Base-by-base conservation (phyloP, 2,329 filamentous ascomycete species). In the Orbilia blumenaviensis region DNA sequence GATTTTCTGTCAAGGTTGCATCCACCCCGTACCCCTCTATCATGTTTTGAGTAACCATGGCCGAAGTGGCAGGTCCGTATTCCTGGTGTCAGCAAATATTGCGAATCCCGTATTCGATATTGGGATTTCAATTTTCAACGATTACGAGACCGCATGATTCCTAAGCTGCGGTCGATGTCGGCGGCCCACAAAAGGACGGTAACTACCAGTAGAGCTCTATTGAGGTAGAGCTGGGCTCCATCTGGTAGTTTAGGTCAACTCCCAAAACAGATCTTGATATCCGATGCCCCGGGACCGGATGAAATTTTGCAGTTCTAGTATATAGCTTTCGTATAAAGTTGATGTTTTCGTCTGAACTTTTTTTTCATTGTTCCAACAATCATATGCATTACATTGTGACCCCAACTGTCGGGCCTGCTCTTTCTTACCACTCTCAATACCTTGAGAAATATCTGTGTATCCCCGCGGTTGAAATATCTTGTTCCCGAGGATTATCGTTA, bases 401-500 rank as follows among this genome's bases (percentile, higher is more conserved):
- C 12, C 1, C 3, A 41, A 3, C 12, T n/a, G 12, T 41, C 36
- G 5, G 36, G 36, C 3, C 5, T n/a, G n/a, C 36, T 16, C 36
- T 12, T 16, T 12, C 8, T 25, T 23, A 9, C 42, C 42, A 46
- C 42, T n/a, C n/a, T n/a, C n/a, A n/a, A 3, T 23, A 46, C 18
- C 18, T 25, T n/a, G 29, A 16, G 46, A 21, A 21, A 50, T 9
- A 50, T 16, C 23, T 50, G 46, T 29, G 42, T n/a, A n/a, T n/a
- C 21, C 2, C 3, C 6, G 21, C 14, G 21, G 27, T 23, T 16
- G 29, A 18, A 56, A 23, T 18, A 38, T 36, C 14, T 7, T 16
- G 6, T 16, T 12, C 21, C 18, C 2, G 32, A 25, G 67, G 67
- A 72, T 62, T 52, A 72, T 72, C 36, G 23, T 72, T 72, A 66